These are phyloP conservation scores for Pyrenophora seminiperda DNA, from an alignment of 2,329 filamentous ascomycete genomes.

Conservation along the genomic window DNA sequence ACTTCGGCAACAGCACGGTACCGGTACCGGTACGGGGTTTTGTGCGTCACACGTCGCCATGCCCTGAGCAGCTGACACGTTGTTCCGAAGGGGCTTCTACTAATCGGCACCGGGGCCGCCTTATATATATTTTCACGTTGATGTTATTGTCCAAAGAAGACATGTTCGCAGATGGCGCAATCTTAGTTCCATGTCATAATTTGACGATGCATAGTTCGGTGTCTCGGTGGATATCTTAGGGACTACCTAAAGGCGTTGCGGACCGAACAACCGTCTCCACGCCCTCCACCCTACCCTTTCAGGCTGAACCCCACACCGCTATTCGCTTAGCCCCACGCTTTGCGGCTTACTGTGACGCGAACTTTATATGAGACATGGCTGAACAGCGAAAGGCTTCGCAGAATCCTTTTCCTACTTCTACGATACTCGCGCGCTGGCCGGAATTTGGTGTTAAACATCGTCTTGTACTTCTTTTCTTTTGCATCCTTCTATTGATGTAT, in stretches of 20 bases:
- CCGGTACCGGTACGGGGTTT: conserved; percentile 1
- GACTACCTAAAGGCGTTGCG: conserved; percentile 38
- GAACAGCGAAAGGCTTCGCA: conserved; percentile 11
- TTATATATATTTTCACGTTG: neutral
- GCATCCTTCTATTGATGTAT: conserved; percentile 6
- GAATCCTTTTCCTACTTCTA: conserved; percentile 13
- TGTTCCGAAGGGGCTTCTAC: neutral
- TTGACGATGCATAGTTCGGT: conserved; percentile 4
- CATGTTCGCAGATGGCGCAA: conserved; percentile 8
- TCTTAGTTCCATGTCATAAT: neutral
- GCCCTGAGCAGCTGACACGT: conserved; percentile 7
- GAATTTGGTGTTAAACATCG: conserved; percentile 8
- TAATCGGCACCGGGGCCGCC: neutral
- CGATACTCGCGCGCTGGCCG: conserved; percentile 3
- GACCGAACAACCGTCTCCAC: conserved; percentile 41
- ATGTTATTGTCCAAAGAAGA: neutral
- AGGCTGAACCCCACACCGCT: conserved; percentile 39
- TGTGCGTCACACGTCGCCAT: conserved; percentile 1
- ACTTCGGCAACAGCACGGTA: conserved; percentile 6
- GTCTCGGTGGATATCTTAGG: conserved; percentile 3
- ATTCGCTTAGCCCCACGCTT: conserved; percentile 42
- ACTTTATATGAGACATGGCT: conserved; percentile 31
- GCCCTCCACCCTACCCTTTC: conserved; percentile 30
- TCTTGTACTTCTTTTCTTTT: conserved; percentile 5
- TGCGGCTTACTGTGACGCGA: conserved; percentile 31